phyloP scores from a whole-genome alignment of 2,329 filamentous ascomycete species.

The Neofusicoccum sp. region DNA sequence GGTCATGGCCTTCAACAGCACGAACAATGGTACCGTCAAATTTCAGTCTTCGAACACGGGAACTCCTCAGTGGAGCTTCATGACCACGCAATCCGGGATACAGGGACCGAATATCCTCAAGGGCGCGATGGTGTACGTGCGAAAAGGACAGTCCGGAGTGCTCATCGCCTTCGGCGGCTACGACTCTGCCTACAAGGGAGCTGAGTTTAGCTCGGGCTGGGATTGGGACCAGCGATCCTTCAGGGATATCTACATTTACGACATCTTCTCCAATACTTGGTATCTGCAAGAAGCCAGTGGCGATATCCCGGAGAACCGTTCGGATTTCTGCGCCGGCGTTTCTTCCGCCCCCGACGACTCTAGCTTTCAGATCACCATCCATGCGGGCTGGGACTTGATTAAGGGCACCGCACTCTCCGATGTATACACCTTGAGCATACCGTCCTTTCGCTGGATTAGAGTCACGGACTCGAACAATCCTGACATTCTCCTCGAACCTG shows the following conservation, averaged over 20 bases:
- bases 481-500: background rate
- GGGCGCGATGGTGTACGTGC: constrained; percentile 12
- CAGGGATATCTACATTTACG: background rate
- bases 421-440: constrained; percentile 16
- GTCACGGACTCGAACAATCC: constrained; percentile 5
- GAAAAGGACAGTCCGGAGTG: background rate
- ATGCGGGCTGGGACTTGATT: constrained; percentile 18
- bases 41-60: background rate
- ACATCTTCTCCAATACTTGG: constrained; percentile 11
- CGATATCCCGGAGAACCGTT: constrained; percentile 3
- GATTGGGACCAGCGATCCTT: background rate
- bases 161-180: constrained; percentile 12
- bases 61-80: background rate
- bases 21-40: background rate
- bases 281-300: constrained; percentile 10
- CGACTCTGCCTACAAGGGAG: background rate
- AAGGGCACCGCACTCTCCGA: background rate
- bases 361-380: constrained; percentile 20
- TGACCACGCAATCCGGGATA: background rate
- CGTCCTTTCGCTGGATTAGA: constrained; percentile 20
- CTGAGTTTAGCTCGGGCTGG: background rate
- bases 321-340: constrained; percentile 19
- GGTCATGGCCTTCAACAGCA: background rate
- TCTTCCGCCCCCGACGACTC: constrained; percentile 15
- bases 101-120: constrained; percentile 3